Evolutionary conservation across 2,329 filamentous ascomycete genomes (phyloP), one percentile per base, ranked within the genome.

Genomic region (Pseudocercospora eumusae): DNA sequence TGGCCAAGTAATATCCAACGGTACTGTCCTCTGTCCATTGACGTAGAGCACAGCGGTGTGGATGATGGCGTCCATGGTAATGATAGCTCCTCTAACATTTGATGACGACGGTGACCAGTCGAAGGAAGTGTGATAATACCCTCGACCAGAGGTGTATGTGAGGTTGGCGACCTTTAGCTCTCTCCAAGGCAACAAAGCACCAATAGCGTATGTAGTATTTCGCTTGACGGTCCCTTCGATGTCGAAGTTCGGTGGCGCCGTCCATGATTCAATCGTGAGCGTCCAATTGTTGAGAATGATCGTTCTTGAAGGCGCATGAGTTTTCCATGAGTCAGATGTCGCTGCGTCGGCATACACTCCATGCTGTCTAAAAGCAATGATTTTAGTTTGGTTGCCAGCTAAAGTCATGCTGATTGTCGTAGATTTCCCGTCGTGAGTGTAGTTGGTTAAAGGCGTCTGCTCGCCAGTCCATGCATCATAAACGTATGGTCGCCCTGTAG

Each of bases 391-490:
- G 57, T 80, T 78, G 0, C 70, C 74, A 23, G 73, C 74, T 1
- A 82, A 67, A 1, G 50, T 62, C 18, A 81, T 59, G 1, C 72
- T 70, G 15, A 80, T 73, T 0, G 64, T 69, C 0, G 74, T 77
- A 0, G 56, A 64, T 10, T 64, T 67, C 2, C 67, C 59, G 1
- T 59, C 66, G 5, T 68, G 60, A 7, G 68, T 66, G 61, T 78
- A 79, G 3, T 69, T 62, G 1, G 70, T 42, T 11, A 79, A 60
- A 0, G 73, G 74, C 3, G 59, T 73, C 27, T 69, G 59, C 7
- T 69, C 64, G 4, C 80, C 80, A 1, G 77, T 79, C 77, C 78
- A 82, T 3, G 77, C 75, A 65, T 82, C 71, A 55, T 76, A 76
- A 23, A 71, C 28, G 62, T 75, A 78, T 6, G 79, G 78, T 4